Evolutionary conservation across 768 basidiomycete genomes (phyloP).

Genomic region (Leucocoprinus birnbaumii): DNA sequence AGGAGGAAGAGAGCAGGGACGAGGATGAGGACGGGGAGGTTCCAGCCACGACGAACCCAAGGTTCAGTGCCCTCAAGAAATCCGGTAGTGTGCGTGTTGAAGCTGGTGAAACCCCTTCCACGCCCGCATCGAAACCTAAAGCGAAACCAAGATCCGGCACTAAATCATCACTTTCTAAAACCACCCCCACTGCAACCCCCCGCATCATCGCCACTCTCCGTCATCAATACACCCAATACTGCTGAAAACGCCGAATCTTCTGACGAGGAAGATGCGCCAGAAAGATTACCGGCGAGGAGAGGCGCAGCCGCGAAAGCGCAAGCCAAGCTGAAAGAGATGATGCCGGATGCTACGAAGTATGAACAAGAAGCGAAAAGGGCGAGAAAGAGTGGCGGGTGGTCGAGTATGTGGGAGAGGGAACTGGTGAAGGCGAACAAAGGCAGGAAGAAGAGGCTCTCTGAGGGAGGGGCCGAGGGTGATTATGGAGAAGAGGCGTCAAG

Average conservation of each 20-base stretch:
- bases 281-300: slow-evolving; percentile 25
- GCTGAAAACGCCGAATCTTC: neutral
- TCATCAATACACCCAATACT: slow-evolving; percentile 1
- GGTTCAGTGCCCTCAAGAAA: neutral
- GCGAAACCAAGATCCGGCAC: too few relatives aligned
- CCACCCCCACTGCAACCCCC: too few relatives aligned
- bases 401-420: slow-evolving; percentile 18
- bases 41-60: neutral
- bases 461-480: slow-evolving; percentile 12
- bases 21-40: neutral
- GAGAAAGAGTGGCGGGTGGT: slow-evolving; percentile 26
- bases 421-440: slow-evolving; percentile 12
- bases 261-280: neutral
- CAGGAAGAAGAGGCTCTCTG: slow-evolving; percentile 10
- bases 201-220: neutral
- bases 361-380: slow-evolving; percentile 57
- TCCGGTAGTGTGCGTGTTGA: slow-evolving; percentile 27
- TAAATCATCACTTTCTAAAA: slow-evolving; percentile 1
- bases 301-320: slow-evolving; percentile 43
- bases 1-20: neutral
- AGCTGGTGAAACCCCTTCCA: slow-evolving; percentile 16
- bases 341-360: slow-evolving; percentile 74
- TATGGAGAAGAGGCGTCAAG: neutral
- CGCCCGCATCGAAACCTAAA: too few relatives aligned
- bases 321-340: slow-evolving; percentile 61